A percentile compares a stretch with the other conserved stretches of the same genome.
Evolutionary conservation across 192 early-diverging fungal species (phyloP).

Genomic region (Coemansia sp.): DNA sequence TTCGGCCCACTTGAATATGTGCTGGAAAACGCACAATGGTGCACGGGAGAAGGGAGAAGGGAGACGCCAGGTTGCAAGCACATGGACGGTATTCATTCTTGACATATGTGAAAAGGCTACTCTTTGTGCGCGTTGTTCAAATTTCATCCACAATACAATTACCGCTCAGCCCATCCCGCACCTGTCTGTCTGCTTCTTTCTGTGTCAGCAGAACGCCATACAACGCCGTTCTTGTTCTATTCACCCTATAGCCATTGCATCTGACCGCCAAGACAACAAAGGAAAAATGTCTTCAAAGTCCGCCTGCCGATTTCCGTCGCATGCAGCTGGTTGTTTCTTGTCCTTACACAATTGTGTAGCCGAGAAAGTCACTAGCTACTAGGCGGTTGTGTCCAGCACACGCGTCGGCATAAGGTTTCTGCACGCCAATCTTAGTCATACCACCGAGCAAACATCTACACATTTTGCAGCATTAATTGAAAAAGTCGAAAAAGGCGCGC

Average conservation of each 20-base stretch:
- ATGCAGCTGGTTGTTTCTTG: neutral
- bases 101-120: too few species aligned
- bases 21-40: neutral
- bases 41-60: neutral
- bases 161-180: neutral
- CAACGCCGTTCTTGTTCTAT: neutral
- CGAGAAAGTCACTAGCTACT: neutral
- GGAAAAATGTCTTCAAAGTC: neutral
- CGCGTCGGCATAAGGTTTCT: neutral
- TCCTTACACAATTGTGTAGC: neutral
- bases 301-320: slow-evolving; percentile 2
- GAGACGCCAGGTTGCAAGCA: neutral
- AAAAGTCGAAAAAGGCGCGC: neutral
- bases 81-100: neutral
- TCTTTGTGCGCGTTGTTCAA: neutral
- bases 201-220: neutral
- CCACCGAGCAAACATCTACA: slow-evolving; percentile 45
- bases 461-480: slow-evolving; percentile 1
- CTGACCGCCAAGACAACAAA: neutral
- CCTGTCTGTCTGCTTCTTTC: neutral
- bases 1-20: neutral
- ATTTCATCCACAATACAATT: neutral
- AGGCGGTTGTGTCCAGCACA: neutral
- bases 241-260: neutral
- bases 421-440: slow-evolving; percentile 1